Base-by-base conservation (phyloP, 805 yeast genomes). In the Candida awuae region DNA sequence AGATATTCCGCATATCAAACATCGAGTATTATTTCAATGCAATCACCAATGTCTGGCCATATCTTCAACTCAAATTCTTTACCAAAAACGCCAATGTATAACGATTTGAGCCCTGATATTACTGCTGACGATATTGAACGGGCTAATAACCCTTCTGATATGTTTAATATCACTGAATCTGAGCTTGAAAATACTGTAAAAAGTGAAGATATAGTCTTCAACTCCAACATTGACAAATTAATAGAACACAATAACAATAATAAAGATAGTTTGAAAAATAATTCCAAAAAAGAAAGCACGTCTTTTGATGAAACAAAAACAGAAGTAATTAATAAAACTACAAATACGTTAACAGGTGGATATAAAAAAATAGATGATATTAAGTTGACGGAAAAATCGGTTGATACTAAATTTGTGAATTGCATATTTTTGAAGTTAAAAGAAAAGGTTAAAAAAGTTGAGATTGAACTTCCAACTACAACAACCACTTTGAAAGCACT, bases 1-100 rank as follows among this genome's bases (percentile, higher is more conserved):
- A 67, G 98, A 39, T 90, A 82, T 55, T 86, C 96, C 5, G 96
- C 97, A 0, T 90, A 88, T 45, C 97, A 90, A 53, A 55, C 58
- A 0, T 47, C 54, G 13, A 54, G 56, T 34, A 56, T 56, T 4
- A 44, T 55, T 4, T 55, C 58, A 6, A 55, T 58, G 61, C 36
- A 45, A 18, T 35, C 45, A 12, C 41, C 50, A 1, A 36, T 10
- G 22, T 26, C 41, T 20, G 39, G 33, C 9, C 13, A 35, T 15
- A 16, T 16, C 10, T 32, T 31, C 7, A 40, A 21, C 10, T 37
- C 46, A 2, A 33, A 34, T 17, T 32, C 32, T 27, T 31, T 52
- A 6, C 54, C 56, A 3, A 41, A 44, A 10, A 53, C 55, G 15
- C 59, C 59, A 1, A 30, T 35, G 19, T 16, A 35, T 16, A 22